Evolutionary conservation across 345 rosid species (phyloP).

Genomic region (Cardamine occulta): DNA sequence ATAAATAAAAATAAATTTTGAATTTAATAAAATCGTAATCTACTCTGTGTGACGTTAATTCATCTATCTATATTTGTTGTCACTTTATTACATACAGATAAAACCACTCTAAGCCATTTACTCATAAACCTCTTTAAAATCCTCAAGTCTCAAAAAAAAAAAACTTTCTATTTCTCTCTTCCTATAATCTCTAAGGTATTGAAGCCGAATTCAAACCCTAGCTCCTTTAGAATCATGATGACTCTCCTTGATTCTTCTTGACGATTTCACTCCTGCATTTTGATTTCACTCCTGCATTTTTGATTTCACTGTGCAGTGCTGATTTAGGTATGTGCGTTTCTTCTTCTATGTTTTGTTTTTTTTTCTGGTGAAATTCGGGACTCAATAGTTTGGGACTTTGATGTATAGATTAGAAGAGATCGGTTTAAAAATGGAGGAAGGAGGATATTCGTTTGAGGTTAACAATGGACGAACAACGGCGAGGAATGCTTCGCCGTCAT

Average conservation of each 20-base stretch:
- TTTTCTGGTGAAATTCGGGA: slow-evolving; percentile 9
- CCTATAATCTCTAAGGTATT: not conserved
- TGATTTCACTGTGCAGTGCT: slow-evolving; percentile 26
- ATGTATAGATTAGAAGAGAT: slow-evolving; percentile 15
- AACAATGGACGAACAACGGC: slow-evolving; percentile 32
- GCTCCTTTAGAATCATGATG: not conserved
- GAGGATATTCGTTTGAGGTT: slow-evolving; percentile 39
- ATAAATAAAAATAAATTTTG: not conserved
- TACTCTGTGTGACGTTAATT: too few relatives aligned
- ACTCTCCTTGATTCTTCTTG: slow-evolving; percentile 8
- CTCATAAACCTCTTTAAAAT: slow-evolving; percentile 41
- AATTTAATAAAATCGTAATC: too few relatives aligned
- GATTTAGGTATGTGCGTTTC: slow-evolving; percentile 16
- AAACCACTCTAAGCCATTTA: not conserved
- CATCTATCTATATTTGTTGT: not conserved
- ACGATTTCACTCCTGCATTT: slow-evolving; percentile 26
- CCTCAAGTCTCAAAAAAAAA: not conserved
- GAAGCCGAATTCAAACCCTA: slow-evolving; percentile 24
- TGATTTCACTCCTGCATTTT: slow-evolving; percentile 28
- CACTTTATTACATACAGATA: not conserved
- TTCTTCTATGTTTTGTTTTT: not conserved
- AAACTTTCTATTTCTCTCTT: slow-evolving; percentile 3
- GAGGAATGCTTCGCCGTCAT: slow-evolving; percentile 42
- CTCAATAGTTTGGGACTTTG: slow-evolving; percentile 1
- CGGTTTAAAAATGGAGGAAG: slow-evolving; percentile 32